Percentiles rank a stretch among this genome's conserved stretches.
phyloP scores from a whole-genome alignment of 169 alveolate genomes.

The Perkinsus olseni region DNA sequence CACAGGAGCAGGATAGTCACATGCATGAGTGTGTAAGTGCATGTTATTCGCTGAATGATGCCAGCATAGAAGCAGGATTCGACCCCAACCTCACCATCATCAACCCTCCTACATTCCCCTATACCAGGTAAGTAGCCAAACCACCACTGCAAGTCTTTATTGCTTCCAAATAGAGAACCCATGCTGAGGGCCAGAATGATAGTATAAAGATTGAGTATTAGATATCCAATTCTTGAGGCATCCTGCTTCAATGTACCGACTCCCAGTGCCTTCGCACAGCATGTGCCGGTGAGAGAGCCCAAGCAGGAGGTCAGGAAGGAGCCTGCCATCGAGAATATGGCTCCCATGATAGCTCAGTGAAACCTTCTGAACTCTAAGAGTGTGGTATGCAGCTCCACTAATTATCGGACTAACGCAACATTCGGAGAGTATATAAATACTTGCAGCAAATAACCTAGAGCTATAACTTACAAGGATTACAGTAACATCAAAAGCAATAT shows the following conservation, averaged over 20 bases:
- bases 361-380: background rate
- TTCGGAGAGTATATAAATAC: background rate
- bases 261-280: background rate
- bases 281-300: background rate
- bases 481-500: too few relatives aligned
- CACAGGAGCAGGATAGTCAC: background rate
- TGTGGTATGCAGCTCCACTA: background rate
- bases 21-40: background rate
- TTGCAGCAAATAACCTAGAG: too few relatives aligned
- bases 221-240: background rate
- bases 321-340: background rate
- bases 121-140: background rate
- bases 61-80: background rate
- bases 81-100: background rate
- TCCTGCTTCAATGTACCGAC: background rate
- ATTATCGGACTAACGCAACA: background rate
- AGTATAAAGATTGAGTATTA: background rate
- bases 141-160: background rate
- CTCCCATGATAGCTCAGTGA: background rate
- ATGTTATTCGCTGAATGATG: background rate
- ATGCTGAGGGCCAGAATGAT: background rate
- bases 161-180: background rate
- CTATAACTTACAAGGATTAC: too few relatives aligned
- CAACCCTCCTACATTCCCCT: background rate
- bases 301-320: background rate